Conservation (phyloP, 1,139 yeast genomes). For the Zhuliangozyma blackwelliae region DNA sequence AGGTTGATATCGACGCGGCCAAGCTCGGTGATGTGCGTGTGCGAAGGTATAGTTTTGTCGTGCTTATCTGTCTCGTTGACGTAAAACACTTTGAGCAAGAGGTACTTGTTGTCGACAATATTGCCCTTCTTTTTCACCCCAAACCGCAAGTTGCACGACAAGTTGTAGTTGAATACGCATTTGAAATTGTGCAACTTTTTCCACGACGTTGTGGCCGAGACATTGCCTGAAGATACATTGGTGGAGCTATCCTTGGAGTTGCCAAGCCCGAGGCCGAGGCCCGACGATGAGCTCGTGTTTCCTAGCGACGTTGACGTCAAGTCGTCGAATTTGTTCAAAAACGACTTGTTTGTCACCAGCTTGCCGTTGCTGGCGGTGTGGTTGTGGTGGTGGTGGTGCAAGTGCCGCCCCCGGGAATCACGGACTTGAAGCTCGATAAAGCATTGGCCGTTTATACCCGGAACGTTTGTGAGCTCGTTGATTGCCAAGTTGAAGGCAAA, state of each 20-base stretch:
- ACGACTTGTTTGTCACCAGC: conserved; percentile 3
- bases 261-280: neutral
- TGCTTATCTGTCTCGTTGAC: conserved; percentile 33
- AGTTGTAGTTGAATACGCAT: conserved; percentile 35
- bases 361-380: conserved; percentile 1
- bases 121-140: conserved; percentile 32
- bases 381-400: conserved; percentile 1
- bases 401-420: conserved; percentile 18
- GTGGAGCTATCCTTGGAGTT: neutral
- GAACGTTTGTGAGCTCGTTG: conserved; percentile 73
- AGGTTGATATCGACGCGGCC: conserved; percentile 69
- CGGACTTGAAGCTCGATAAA: conserved; percentile 47
- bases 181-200: conserved; percentile 41
- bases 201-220: conserved; percentile 30
- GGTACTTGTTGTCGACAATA: conserved; percentile 35
- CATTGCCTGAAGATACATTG: conserved; percentile 18
- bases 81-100: conserved; percentile 31
- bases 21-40: conserved; percentile 32
- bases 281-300: neutral
- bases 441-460: conserved; percentile 70
- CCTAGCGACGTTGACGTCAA: neutral
- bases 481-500: conserved; percentile 60
- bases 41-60: neutral
- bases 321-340: conserved; percentile 10
- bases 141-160: conserved; percentile 40